Evolutionary conservation across 176 grass and related monocot species (phyloP), one percentile per base, ranked within the genome.

Genomic region (Thinopyrum elongatum): DNA sequence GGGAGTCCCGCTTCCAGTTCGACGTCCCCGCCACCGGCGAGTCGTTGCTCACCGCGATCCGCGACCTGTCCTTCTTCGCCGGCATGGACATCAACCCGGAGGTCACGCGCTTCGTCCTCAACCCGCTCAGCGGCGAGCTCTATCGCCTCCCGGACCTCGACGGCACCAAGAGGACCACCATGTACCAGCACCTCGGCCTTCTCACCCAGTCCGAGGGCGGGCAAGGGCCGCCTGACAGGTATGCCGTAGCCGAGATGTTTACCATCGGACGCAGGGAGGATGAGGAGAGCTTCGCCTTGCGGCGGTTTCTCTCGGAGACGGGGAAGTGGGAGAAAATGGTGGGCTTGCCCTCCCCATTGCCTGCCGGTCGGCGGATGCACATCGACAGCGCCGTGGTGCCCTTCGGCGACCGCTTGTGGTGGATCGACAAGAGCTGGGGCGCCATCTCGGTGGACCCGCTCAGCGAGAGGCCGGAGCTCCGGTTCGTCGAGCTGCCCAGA

Each of bases 371-470:
- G 13, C 51, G 11, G 66, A 62, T 86, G 8, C 3, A 63, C 36
- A 5, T 73, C 1, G 9, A 35, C 38, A 74, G 59, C 35, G 14
- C 68, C 14, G 79, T 87, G 0, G 7, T 87, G 70, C 60, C 79
- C 13, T 82, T 87, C 71, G 71, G 70, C 34, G 86, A 49, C 44
- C 79, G 79, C 33, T 61, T 82, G 7, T 87, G 79, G 61, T 87
- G 86, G 86, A 21, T 82, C 33, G 71, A 83, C 26, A 34, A 78
- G 49, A 71, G 17, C 51, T 88, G 86, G 80, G 86, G 86, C 35
- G 80, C 73, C 27, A 0, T 60, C 86, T 88, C 72, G 14, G 35
- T 7, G 26, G 73, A 88, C 49, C 73, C 86, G 27, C 68, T 88
- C 80, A 78, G 49, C 22, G 86, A 69, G 19, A 13, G 72, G 1